Conservation (phyloP, 495 filamentous ascomycete species). For the Xylaria scruposa region DNA sequence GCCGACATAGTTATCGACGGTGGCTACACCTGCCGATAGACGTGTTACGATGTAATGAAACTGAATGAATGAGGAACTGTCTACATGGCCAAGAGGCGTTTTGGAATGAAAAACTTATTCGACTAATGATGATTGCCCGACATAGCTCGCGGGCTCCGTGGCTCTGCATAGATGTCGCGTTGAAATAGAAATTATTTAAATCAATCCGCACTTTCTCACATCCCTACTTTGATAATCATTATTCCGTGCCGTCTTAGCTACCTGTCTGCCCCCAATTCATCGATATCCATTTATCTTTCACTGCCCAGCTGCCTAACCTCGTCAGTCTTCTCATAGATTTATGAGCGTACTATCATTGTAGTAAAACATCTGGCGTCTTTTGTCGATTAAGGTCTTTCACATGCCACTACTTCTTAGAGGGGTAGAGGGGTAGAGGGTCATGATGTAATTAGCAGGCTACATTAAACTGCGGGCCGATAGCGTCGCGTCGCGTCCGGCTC, state of each 20-base stretch:
- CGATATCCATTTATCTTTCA: background rate
- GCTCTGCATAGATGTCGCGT: background rate
- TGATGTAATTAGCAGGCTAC: constrained; percentile 6
- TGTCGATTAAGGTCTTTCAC: background rate
- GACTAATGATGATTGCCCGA: constrained; percentile 4
- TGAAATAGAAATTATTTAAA: constrained; percentile 2
- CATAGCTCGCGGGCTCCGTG: background rate
- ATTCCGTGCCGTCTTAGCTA: background rate
- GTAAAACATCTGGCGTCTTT: background rate
- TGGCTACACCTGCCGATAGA: constrained; percentile 49
- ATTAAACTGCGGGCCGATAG: constrained; percentile 2
- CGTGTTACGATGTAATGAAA: constrained; percentile 6
- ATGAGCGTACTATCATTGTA: background rate
- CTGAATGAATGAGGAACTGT: background rate
- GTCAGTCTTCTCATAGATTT: background rate
- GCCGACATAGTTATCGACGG: constrained; percentile 64
- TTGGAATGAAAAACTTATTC: background rate
- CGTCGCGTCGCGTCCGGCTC: constrained; percentile 2
- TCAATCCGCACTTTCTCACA: background rate
- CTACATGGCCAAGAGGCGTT: constrained; percentile 15
- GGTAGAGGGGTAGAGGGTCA: constrained; percentile 5
- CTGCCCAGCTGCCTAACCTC: background rate
- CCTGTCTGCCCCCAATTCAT: background rate
- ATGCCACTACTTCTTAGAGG: background rate
- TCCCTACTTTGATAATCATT: background rate